Evolutionary conservation across 177 flowering plant genomes (phyloP).

Genomic region (Telopea speciosissima): DNA sequence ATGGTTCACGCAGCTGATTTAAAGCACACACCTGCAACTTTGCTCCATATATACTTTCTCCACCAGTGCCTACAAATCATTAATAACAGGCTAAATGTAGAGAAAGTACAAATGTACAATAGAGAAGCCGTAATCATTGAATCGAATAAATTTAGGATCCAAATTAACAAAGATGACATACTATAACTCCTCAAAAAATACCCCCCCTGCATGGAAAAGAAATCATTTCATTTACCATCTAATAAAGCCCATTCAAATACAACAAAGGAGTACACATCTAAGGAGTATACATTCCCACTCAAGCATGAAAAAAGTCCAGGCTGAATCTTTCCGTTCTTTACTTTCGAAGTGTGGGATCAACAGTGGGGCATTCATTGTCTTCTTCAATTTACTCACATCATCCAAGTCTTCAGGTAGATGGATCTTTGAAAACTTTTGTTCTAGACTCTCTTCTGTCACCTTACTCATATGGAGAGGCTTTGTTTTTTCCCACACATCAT

Average conservation of each 20-base stretch:
- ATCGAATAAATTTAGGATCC: slow-evolving; percentile 12
- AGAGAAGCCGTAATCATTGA: slow-evolving; percentile 12
- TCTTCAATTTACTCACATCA: too few species aligned
- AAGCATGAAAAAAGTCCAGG: too few species aligned
- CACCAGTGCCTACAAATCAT: slow-evolving; percentile 95
- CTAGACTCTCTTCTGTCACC: too few species aligned
- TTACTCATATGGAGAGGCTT: too few species aligned
- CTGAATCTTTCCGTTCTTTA: too few species aligned
- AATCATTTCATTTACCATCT: neutral
- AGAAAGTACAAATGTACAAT: slow-evolving; percentile 24
- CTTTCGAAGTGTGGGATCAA: too few species aligned
- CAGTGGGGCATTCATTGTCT: too few species aligned
- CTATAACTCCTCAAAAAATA: slow-evolving; percentile 91
- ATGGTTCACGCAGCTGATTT: neutral
- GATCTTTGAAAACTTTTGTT: too few species aligned
- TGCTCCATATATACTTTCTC: slow-evolving; percentile 94
- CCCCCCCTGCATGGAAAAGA: slow-evolving; percentile 69
- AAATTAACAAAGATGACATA: slow-evolving; percentile 38
- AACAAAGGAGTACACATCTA: neutral
- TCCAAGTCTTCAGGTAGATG: too few species aligned
- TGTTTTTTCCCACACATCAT: too few species aligned
- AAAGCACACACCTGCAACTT: slow-evolving; percentile 70
- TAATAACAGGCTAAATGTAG: slow-evolving; percentile 30
- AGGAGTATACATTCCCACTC: neutral
- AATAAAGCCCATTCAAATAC: neutral